phyloP scores from a whole-genome alignment of 23 red algal genomes.

The Gracilaria domingensis region DNA sequence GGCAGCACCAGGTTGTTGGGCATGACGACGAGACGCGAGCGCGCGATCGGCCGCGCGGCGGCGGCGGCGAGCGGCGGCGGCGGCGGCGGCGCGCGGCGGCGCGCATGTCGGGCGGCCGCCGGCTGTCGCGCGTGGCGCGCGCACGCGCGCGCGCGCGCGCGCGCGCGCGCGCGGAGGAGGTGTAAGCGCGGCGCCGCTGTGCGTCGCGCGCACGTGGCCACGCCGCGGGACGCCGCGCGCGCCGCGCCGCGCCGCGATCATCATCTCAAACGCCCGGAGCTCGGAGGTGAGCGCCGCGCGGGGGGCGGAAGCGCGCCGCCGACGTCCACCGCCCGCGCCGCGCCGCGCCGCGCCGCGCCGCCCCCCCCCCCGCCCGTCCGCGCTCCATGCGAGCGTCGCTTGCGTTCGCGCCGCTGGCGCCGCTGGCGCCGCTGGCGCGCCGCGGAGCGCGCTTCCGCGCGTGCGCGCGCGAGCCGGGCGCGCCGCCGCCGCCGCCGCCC shows the following conservation, averaged over 20 bases:
- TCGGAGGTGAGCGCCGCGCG: too few species aligned
- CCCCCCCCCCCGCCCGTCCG: not conserved
- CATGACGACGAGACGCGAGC: constrained; percentile 10
- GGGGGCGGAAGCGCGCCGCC: too few species aligned
- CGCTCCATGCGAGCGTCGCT: not conserved
- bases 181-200: too few species aligned
- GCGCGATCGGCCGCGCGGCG: not conserved
- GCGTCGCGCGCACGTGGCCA: not conserved
- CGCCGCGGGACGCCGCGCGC: not conserved
- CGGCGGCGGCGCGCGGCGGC: too few species aligned
- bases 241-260: not conserved
- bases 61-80: too few species aligned
- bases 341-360: too few species aligned
- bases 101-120: not conserved
- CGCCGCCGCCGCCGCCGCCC: too few species aligned
- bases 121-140: not conserved
- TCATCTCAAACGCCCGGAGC: too few species aligned
- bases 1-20: constrained; percentile 72
- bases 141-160: not conserved
- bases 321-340: too few species aligned
- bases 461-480: not conserved
- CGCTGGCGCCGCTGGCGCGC: not conserved
- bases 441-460: not conserved
- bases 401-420: constrained; percentile 5
- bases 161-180: too few species aligned